phyloP scores from a whole-genome alignment of 352 stramenopile species.

The Globisporangium polare region DNA sequence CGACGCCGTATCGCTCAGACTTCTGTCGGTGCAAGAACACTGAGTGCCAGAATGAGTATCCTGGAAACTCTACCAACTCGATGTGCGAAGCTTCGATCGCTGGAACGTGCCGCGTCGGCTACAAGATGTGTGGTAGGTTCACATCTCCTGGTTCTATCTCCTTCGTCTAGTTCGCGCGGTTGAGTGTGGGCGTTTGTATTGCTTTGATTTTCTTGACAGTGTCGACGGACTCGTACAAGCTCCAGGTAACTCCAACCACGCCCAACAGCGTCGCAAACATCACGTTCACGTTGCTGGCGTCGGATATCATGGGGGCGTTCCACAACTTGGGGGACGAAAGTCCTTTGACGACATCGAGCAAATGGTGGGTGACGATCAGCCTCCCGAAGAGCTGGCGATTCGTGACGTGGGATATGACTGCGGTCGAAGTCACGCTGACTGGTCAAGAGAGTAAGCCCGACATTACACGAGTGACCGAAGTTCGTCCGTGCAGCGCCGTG shows the following conservation, averaged over 20 bases:
- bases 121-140: slow-evolving; percentile 43
- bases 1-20: slow-evolving; percentile 46
- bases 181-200: not conserved
- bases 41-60: slow-evolving; percentile 72
- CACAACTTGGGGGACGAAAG: slow-evolving; percentile 61
- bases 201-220: slow-evolving; percentile 18
- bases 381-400: slow-evolving; percentile 66
- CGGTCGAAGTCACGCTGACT: slow-evolving; percentile 40
- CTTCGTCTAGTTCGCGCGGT: not conserved
- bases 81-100: slow-evolving; percentile 44
- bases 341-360: slow-evolving; percentile 34
- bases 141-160: not conserved
- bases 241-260: slow-evolving; percentile 47
- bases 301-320: slow-evolving; percentile 66
- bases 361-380: slow-evolving; percentile 75
- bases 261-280: slow-evolving; percentile 63
- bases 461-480: slow-evolving; percentile 17
- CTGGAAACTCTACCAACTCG: slow-evolving; percentile 29
- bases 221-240: slow-evolving; percentile 72
- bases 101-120: slow-evolving; percentile 52
- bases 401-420: slow-evolving; percentile 59
- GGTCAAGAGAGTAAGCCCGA: slow-evolving; percentile 19
- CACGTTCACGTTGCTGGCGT: slow-evolving; percentile 66
- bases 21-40: slow-evolving; percentile 64
- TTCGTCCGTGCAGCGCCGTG: slow-evolving; percentile 50